Conservation (phyloP, 768 basidiomycete species). For the Pleurotus giganteus region DNA sequence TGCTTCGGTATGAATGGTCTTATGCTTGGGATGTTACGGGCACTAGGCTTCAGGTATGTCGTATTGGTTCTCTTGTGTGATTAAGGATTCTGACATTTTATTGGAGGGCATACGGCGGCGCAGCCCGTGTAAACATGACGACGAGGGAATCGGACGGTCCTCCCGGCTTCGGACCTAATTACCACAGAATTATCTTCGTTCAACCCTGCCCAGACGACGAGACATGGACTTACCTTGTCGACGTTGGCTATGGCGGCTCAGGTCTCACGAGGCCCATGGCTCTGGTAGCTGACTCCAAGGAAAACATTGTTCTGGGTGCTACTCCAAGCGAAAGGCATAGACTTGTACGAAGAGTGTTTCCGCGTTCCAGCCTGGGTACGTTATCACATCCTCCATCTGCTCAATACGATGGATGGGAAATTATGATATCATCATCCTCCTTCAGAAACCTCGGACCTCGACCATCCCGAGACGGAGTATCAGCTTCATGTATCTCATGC, state of each 20-base stretch:
- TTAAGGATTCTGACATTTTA: background rate
- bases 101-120: constrained; percentile 26
- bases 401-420: background rate
- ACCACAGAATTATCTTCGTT: constrained; percentile 28
- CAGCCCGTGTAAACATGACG: constrained; percentile 25
- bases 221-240: constrained; percentile 28
- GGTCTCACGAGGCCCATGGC: constrained; percentile 25
- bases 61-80: background rate
- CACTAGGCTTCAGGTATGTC: constrained; percentile 25
- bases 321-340: constrained; percentile 21
- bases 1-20: constrained; percentile 29
- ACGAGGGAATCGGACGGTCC: background rate
- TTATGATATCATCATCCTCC: no score
- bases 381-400: background rate
- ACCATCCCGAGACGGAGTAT: constrained; percentile 3
- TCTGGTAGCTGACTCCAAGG: constrained; percentile 18
- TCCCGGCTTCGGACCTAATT: constrained; percentile 13
- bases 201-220: constrained; percentile 23
- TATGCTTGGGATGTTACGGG: constrained; percentile 24
- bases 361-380: constrained; percentile 20
- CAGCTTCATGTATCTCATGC: constrained; percentile 4
- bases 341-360: constrained; percentile 15
- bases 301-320: constrained; percentile 19
- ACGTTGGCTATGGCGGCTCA: constrained; percentile 28
- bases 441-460: background rate